Evolutionary conservation across 139 green algal species (phyloP).

Genomic region (Nannochloris sp.): DNA sequence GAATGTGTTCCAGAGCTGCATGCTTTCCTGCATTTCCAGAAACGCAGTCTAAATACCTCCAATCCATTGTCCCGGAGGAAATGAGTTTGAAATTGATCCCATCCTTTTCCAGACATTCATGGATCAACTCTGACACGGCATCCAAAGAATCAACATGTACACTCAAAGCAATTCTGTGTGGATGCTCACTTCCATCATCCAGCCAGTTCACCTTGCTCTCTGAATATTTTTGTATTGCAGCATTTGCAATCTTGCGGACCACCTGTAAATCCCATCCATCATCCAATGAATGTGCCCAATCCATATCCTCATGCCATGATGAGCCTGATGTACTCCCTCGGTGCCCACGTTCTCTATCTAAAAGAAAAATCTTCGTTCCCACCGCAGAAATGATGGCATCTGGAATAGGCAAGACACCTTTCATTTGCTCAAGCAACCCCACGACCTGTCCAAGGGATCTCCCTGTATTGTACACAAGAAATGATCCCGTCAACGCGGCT

Average conservation of each 20-base stretch:
- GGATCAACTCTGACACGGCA: constrained; percentile 27
- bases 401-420: constrained; percentile 56
- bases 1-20: constrained; percentile 70
- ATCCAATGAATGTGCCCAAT: constrained; percentile 59
- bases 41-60: constrained; percentile 80
- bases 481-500: constrained; percentile 44
- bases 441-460: constrained; percentile 68
- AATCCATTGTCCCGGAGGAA: constrained; percentile 63
- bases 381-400: constrained; percentile 80
- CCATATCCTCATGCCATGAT: constrained; percentile 68
- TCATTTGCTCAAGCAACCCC: constrained; percentile 56
- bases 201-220: constrained; percentile 38
- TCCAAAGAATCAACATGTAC: constrained; percentile 39
- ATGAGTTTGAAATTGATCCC: constrained; percentile 55
- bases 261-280: constrained; percentile 58
- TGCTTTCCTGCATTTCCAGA: constrained; percentile 66
- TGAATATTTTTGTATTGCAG: constrained; percentile 4
- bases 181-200: constrained; percentile 77
- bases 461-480: constrained; percentile 82
- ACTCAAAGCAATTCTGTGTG: constrained; percentile 72
- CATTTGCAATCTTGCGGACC: background rate
- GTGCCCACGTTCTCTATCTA: constrained; percentile 37
- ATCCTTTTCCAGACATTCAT: constrained; percentile 11
- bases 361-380: constrained; percentile 77
- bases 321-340: constrained; percentile 37